phyloP scores from a whole-genome alignment of 208 protist genomes.

The Herpetomonas tarakana region DNA sequence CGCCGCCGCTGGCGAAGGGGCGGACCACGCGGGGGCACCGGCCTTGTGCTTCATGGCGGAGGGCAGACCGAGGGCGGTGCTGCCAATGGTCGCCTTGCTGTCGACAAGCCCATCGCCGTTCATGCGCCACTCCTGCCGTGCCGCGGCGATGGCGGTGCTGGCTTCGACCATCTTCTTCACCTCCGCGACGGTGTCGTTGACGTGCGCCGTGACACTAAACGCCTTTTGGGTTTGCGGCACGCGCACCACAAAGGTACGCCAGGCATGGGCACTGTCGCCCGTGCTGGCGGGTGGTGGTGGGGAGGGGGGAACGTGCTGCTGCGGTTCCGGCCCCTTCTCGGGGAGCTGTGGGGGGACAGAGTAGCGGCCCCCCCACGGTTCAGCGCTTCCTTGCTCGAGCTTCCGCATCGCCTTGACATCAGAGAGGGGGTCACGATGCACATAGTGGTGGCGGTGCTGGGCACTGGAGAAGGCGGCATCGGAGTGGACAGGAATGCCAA shows the following conservation, averaged over 20 bases:
- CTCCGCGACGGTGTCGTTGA: constrained; percentile 64
- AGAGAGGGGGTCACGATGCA: constrained; percentile 7
- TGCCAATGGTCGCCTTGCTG: constrained; percentile 34
- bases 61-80: constrained; percentile 57
- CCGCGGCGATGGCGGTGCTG: constrained; percentile 60
- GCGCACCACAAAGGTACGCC: constrained; percentile 56
- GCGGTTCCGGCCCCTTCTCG: too few relatives aligned
- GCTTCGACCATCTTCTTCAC: constrained; percentile 83
- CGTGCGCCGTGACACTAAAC: constrained; percentile 84
- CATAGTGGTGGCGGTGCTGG: constrained; percentile 35
- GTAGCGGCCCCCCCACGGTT: background rate
- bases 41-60: constrained; percentile 15
- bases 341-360: background rate
- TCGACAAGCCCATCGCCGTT: constrained; percentile 32
- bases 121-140: constrained; percentile 71
- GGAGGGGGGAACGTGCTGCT: background rate
- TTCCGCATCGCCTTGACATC: background rate
- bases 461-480: constrained; percentile 20
- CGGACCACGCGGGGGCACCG: too few relatives aligned
- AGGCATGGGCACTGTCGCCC: constrained; percentile 6
- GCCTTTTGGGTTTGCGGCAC: constrained; percentile 58
- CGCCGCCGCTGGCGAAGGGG: background rate
- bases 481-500: constrained; percentile 65
- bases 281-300: background rate
- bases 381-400: background rate